These are phyloP conservation scores for Cercospora canescens DNA, from an alignment of 2,329 filamentous ascomycete species.

Conservation along the genomic window DNA sequence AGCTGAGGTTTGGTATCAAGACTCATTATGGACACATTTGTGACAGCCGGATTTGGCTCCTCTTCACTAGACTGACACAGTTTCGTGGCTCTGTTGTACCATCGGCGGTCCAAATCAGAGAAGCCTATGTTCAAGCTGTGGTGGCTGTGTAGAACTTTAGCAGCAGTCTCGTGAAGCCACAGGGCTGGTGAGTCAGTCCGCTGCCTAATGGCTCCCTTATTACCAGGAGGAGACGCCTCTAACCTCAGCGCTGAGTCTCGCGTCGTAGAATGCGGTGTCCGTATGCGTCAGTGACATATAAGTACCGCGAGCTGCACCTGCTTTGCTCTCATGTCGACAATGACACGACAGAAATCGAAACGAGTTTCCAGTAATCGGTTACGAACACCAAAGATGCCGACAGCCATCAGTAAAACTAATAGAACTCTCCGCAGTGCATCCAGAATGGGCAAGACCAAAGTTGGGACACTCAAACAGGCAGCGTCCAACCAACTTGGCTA, in stretches of 20 bases:
- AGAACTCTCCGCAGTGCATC: not conserved
- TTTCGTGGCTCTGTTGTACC: no score
- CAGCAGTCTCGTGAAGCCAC: not conserved
- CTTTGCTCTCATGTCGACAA: not conserved
- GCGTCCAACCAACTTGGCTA: not conserved
- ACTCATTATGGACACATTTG: no score
- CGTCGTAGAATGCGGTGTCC: not conserved
- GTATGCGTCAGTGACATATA: not conserved
- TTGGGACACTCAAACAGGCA: not conserved
- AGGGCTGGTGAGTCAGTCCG: not conserved
- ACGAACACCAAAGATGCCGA: not conserved
- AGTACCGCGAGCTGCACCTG: not conserved
- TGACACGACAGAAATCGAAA: not conserved
- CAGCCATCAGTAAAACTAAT: not conserved
- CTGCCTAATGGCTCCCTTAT: not conserved
- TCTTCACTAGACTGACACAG: no score
- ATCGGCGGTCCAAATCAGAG: no score
- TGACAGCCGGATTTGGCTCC: no score
- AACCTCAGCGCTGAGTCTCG: not conserved
- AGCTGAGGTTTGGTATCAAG: no score
- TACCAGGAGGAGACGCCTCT: not conserved
- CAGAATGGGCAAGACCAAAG: not conserved
- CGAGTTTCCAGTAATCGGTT: not conserved
- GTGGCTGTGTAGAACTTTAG: not conserved
- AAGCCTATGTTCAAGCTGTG: not conserved